These are phyloP conservation scores for Lobosporangium transversale DNA, from an alignment of 192 early-diverging fungal genomes.

Conservation along the genomic window DNA sequence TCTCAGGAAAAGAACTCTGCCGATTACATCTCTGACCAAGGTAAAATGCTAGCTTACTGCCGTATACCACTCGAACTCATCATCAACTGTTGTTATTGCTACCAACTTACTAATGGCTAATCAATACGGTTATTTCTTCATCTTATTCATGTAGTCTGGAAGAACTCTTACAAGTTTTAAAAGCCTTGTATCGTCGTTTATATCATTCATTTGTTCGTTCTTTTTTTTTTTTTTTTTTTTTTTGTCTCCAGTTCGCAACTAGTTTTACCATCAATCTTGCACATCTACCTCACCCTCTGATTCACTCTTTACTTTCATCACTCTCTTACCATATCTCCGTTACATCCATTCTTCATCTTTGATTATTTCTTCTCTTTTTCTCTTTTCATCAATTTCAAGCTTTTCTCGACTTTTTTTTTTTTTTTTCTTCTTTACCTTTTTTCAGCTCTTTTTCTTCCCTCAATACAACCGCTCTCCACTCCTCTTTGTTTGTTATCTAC, in stretches of 20 bases:
- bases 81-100: background rate
- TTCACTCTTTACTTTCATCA: slow-evolving; percentile 1
- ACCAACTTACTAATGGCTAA: background rate
- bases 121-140: too few relatives aligned
- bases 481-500: too few relatives aligned
- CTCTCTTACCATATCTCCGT: background rate
- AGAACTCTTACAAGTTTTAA: slow-evolving; percentile 57
- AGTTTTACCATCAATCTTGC: slow-evolving; percentile 12
- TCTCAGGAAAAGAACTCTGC: slow-evolving; percentile 84
- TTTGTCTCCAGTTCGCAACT: slow-evolving; percentile 18
- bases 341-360: background rate
- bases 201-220: slow-evolving; percentile 1
- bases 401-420: background rate
- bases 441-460: background rate
- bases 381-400: background rate
- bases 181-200: too few relatives aligned
- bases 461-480: background rate
- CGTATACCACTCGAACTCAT: background rate
- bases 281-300: slow-evolving; percentile 12
- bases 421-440: background rate
- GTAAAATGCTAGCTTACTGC: slow-evolving; percentile 41
- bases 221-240: slow-evolving; percentile 28
- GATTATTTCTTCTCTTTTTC: background rate
- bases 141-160: slow-evolving; percentile 43
- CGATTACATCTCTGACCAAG: slow-evolving; percentile 93